Evolutionary conservation across 306 rosid species (phyloP).

Genomic region (Acacia crassicarpa): DNA sequence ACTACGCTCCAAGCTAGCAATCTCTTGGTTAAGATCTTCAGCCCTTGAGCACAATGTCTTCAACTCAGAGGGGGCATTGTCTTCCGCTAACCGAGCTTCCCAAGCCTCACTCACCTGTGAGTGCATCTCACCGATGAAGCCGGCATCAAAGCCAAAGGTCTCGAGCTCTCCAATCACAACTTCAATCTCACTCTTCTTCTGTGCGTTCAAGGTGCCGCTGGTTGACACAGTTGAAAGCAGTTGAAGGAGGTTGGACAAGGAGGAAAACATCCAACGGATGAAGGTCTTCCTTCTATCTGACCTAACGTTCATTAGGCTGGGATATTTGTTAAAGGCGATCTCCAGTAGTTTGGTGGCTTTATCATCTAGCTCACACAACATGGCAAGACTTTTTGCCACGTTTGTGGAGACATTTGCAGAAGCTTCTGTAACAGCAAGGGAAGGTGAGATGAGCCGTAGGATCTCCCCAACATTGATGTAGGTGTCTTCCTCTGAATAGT

Average conservation of each 20-base stretch:
- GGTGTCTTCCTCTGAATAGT: not conserved
- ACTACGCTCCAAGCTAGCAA: not conserved
- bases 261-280: slow-evolving; percentile 7
- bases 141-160: not conserved
- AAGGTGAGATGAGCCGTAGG: not conserved
- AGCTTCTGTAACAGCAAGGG: not conserved
- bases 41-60: not conserved
- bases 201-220: not conserved
- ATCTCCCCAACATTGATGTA: not conserved
- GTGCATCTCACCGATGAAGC: not conserved
- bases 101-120: slow-evolving; percentile 2
- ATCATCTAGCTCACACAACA: not conserved
- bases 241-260: not conserved
- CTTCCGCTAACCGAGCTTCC: not conserved
- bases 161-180: not conserved
- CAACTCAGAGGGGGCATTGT: not conserved
- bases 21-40: not conserved
- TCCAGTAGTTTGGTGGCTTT: not conserved
- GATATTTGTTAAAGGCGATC: slow-evolving; percentile 13
- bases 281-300: slow-evolving; percentile 7
- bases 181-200: not conserved
- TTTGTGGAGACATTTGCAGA: not conserved
- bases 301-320: not conserved
- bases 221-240: not conserved
- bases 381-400: not conserved